phyloP scores from a whole-genome alignment of 179 eudicot genomes.

The Spergularia azorica region DNA sequence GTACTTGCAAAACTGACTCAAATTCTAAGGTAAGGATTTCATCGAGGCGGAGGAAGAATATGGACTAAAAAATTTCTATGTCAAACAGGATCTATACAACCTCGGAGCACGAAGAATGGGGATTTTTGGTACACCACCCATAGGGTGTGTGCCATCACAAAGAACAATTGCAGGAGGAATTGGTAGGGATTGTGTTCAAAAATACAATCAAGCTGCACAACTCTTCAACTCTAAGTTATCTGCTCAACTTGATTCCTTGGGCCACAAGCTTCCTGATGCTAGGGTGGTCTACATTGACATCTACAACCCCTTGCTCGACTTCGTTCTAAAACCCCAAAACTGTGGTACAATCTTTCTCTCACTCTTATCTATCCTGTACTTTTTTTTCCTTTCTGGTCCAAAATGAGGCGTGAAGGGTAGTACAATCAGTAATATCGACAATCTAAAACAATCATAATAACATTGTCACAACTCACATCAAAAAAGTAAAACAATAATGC shows the following conservation, averaged over 20 bases:
- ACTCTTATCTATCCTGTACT: too few relatives aligned
- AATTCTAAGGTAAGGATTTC: too few relatives aligned
- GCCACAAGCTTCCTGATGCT: constrained; percentile 35
- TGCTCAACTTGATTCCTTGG: constrained; percentile 31
- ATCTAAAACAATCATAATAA: too few relatives aligned
- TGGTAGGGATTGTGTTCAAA: constrained; percentile 54
- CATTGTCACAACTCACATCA: neutral
- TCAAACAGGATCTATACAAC: constrained; percentile 50
- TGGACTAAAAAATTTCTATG: neutral
- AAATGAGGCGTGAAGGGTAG: too few relatives aligned
- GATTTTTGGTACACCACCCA: constrained; percentile 67
- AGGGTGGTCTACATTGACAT: constrained; percentile 57
- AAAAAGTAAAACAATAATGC: too few relatives aligned
- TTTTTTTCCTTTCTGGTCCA: too few relatives aligned
- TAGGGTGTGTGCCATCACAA: constrained; percentile 84
- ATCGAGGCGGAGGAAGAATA: too few relatives aligned
- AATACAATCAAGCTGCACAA: constrained; percentile 51
- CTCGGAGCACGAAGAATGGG: constrained; percentile 67
- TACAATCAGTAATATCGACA: too few relatives aligned
- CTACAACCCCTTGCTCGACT: constrained; percentile 44
- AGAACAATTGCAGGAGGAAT: constrained; percentile 76
- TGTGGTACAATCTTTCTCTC: constrained; percentile 30
- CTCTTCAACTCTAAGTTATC: constrained; percentile 63
- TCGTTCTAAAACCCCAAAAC: constrained; percentile 44
- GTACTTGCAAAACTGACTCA: too few relatives aligned